These are phyloP conservation scores for Flaveria ramosissima DNA, from an alignment of 129 eudicot genomes.

Conservation along the genomic window DNA sequence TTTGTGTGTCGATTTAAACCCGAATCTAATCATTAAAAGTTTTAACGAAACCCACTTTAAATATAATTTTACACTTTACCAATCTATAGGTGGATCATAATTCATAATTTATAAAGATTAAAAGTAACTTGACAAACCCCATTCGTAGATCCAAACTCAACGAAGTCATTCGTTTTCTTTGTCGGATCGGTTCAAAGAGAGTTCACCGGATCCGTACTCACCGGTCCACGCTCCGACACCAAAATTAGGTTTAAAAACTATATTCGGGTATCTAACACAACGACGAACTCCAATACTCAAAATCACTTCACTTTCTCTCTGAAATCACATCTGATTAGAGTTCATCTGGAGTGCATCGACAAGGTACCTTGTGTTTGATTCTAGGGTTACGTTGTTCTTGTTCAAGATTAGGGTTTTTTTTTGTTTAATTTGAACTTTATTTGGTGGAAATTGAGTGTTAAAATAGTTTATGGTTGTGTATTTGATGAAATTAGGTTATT, in stretches of 20 bases:
- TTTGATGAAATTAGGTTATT: slow-evolving; percentile 32
- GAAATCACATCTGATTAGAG: neutral
- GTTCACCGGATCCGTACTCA: slow-evolving; percentile 23
- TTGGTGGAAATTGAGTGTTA: neutral
- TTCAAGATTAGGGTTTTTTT: slow-evolving; percentile 18
- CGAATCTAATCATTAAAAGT: too few species aligned
- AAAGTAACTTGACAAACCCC: neutral
- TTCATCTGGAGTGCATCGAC: neutral
- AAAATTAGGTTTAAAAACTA: neutral
- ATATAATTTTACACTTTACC: too few species aligned
- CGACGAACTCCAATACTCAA: neutral
- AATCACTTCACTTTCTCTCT: slow-evolving; percentile 13
- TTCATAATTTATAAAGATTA: neutral
- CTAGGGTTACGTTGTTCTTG: too few species aligned
- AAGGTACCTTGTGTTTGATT: slow-evolving; percentile 15
- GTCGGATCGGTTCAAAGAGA: slow-evolving; percentile 3
- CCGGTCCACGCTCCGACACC: slow-evolving; percentile 7
- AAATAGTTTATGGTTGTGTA: neutral
- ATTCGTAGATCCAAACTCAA: slow-evolving; percentile 4
- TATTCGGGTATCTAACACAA: neutral
- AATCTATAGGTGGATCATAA: neutral
- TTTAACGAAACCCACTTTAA: too few species aligned
- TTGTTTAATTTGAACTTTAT: neutral
- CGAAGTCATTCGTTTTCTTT: neutral
- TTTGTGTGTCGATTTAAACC: too few species aligned